Evolutionary conservation across 257 asterid species (phyloP).

Genomic region (Salvia splendens): DNA sequence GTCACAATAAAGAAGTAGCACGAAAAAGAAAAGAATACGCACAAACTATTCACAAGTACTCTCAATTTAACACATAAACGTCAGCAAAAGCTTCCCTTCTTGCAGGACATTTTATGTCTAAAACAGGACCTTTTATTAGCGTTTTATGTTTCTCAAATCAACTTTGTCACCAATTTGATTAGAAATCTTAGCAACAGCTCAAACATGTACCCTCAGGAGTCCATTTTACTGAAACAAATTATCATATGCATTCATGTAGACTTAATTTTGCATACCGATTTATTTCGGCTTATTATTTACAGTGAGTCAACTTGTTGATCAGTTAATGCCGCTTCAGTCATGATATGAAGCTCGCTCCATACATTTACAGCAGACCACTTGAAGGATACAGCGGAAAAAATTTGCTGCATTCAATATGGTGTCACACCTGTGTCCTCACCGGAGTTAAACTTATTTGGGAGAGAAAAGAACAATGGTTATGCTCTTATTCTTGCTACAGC

Average conservation of each 20-base stretch:
- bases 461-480: conserved; percentile 13
- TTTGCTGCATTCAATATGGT: background rate
- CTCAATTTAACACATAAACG: conserved; percentile 9
- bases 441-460: conserved; percentile 3
- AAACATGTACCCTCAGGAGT: conserved; percentile 7
- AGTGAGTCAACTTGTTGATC: background rate
- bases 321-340: background rate
- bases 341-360: background rate
- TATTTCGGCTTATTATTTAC: background rate
- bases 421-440: background rate
- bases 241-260: background rate
- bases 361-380: background rate
- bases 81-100: conserved; percentile 3
- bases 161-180: background rate
- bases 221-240: background rate
- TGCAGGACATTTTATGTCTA: background rate
- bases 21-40: background rate
- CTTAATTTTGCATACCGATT: background rate
- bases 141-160: conserved; percentile 13
- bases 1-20: background rate
- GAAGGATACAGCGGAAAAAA: background rate
- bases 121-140: background rate
- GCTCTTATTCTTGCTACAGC: background rate
- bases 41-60: background rate
- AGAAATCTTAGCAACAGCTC: conserved; percentile 1